Base-by-base conservation (phyloP, 805 yeast genomes). In the Myxozyma neglecta region DNA sequence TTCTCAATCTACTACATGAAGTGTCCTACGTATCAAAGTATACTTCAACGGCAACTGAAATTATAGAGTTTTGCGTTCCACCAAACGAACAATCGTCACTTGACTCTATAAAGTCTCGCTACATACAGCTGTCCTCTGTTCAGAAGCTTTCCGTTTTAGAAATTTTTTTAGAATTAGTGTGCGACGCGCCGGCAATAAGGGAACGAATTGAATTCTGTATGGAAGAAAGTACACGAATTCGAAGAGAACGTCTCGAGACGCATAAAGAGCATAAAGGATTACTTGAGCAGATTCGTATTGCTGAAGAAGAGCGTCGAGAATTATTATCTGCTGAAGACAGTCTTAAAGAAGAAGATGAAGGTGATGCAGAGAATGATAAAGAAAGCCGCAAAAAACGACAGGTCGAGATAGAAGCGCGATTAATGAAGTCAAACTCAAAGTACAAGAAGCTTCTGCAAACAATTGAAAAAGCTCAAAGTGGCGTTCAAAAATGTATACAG, bases 1-100 rank as follows among this genome's bases (percentile, higher is more conserved):
- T 92, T 47, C 72, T 91, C 53, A 97, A 97, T 37, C 78, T 91
- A 1, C 78, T 92, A 46, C 83, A 85, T 20, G 77, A 80, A 53
- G 83, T 84, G 14, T 84, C 84, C 50, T 80, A 85, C 65, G 79
- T 85, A 44, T 83, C 85, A 0, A 81, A 80, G 13, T 87, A 83
- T 75, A 71, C 76, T 32, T 75, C 76, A 0, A 78, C 79, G 20
- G 84, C 87, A 52, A 75, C 74, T 6, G 77, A 80, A 37, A 81
- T 87, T 1, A 82, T 82, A 57, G 79, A 79, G 42, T 69, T 73
- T 1, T 72, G 87, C 53, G 88, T 91, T 0, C 92, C 97, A 35
- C 29, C 57, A 36, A 58, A 74, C 65, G 51, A 71, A 62, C 64
- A 76, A 52, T 83, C 85, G 0, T 80, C 86, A 9, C 80, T 85